These are phyloP conservation scores for Piedraia hortae DNA, from an alignment of 2,329 filamentous ascomycete species.

Conservation along the genomic window DNA sequence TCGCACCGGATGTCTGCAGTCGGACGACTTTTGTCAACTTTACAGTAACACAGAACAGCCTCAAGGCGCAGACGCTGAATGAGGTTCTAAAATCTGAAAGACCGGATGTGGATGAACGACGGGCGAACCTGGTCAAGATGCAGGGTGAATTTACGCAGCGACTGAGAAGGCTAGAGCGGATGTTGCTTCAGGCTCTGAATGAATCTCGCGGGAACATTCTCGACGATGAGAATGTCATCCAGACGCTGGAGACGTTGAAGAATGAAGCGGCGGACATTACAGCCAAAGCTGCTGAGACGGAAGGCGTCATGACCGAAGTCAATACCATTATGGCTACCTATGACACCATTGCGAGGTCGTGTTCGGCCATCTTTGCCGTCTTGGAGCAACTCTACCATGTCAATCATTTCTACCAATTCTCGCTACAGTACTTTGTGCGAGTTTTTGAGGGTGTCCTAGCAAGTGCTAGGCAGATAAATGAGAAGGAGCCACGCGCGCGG, in stretches of 20 bases:
- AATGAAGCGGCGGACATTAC: constrained; percentile 92
- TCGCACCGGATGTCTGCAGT: constrained; percentile 91
- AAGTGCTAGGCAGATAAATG: constrained; percentile 49
- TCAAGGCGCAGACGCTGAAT: constrained; percentile 92
- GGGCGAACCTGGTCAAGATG: constrained; percentile 92
- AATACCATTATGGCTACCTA: constrained; percentile 90
- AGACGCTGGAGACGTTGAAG: constrained; percentile 92
- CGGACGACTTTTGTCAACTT: constrained; percentile 98
- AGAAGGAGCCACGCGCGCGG: constrained; percentile 27
- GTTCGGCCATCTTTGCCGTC: constrained; percentile 90
- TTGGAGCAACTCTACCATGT: constrained; percentile 92
- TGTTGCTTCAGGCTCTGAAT: constrained; percentile 77
- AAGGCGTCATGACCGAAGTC: constrained; percentile 94
- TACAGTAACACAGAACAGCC: constrained; percentile 91
- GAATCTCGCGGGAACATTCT: constrained; percentile 94
- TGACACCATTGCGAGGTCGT: constrained; percentile 73
- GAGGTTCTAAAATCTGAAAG: constrained; percentile 93
- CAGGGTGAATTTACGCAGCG: constrained; percentile 99
- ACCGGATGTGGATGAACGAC: constrained; percentile 84
- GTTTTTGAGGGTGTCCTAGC: constrained; percentile 87
- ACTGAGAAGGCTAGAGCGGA: constrained; percentile 80
- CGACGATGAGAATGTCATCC: constrained; percentile 92
- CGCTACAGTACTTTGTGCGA: constrained; percentile 87
- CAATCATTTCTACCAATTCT: constrained; percentile 99
- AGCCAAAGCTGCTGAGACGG: constrained; percentile 82